Conservation (phyloP, 306 rosid genomes). For the cucumber (Cucumis sativus) region Cucumber_9930_V3 NC_026661.2:11368001-11368500, state of each 20-base stretch:
- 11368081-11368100: background rate
- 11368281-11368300: background rate
- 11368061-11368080: background rate
- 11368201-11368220: background rate
- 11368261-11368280: background rate
- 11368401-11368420: no score
- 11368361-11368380: no score
- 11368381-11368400: no score
- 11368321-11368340: background rate
- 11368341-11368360: no score
- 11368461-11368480: no score
- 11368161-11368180: background rate
- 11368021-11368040: background rate
- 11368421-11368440: no score
- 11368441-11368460: no score
- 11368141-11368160: background rate
- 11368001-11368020: background rate
- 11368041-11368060: background rate
- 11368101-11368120: background rate
- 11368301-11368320: background rate
- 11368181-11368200: background rate
- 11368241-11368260: background rate
- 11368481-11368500: no score
- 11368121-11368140: background rate
- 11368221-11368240: conserved; percentile 2